Evolutionary conservation across 805 yeast species (phyloP), one percentile per base, ranked within the genome.

Genomic region (Starmera dryadoides): DNA sequence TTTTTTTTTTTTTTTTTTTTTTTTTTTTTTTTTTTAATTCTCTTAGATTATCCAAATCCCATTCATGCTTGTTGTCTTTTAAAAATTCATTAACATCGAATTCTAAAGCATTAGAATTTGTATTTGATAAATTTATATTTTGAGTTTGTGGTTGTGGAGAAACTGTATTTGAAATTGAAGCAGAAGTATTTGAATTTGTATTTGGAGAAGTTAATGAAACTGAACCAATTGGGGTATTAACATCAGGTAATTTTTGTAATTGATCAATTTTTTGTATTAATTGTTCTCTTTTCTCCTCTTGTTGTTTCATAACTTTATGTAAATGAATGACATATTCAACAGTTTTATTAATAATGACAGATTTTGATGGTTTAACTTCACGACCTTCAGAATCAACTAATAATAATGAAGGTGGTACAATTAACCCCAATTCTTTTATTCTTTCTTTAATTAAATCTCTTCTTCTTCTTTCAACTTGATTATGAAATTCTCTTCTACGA

Each of bases 391-490:
- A 40, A 18, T 55, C 61, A 38, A 63, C 62, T 35, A 71, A 63
- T 19, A 84, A 59, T 43, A 85, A 57, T 3, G 83, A 69, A 1
- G 87, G 91, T 1, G 97, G 97, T 1, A 89, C 84, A 36, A 89
- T 67, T 19, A 73, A 62, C 1, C 95, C 91, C 51, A 89, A 66
- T 50, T 86, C 95, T 55, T 83, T 82, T 45, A 89, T 88, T 51
- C 86, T 79, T 53, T 85, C 94, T 57, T 89, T 88, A 53, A 89
- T 89, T 49, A 86, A 69, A 58, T 91, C 98, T 45, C 98, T 71
- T 55, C 98, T 73, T 49, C 96, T 71, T 51, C 96, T 73, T 60
- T 89, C 98, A 4, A 89, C 97, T 1, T 95, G 96, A 56, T 89
- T 89, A 59, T 89, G 98, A 45, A 87, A 81, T 55, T 88, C 96